A percentile compares a stretch with the other conserved stretches of the same genome.
Evolutionary conservation across 148 eudicot species (phyloP).

Genomic region (Vaccinium darrowii): DNA sequence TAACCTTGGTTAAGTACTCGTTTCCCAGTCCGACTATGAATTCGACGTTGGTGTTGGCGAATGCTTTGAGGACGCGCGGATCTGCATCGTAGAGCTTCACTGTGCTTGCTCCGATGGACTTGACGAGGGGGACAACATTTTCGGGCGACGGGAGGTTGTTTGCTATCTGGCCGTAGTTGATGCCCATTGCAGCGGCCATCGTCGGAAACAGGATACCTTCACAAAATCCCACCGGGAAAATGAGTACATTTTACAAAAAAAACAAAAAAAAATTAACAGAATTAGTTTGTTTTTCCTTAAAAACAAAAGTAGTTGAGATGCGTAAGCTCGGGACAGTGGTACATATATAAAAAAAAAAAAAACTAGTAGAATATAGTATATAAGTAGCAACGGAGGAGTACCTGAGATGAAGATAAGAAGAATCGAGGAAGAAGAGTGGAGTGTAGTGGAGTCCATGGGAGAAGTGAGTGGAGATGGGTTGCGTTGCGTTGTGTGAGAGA

Average conservation of each 20-base stretch:
- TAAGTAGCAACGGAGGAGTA: not conserved
- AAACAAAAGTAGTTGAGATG: too few species aligned
- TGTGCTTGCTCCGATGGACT: conserved; percentile 54
- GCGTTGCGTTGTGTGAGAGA: not conserved
- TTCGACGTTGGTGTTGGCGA: conserved; percentile 72
- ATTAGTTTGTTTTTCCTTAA: too few species aligned
- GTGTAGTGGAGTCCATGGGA: not conserved
- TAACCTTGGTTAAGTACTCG: conserved; percentile 47
- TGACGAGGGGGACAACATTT: conserved; percentile 61
- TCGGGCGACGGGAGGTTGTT: conserved; percentile 74
- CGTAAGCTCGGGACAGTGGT: too few species aligned
- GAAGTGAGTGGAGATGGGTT: not conserved
- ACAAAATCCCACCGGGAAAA: not conserved
- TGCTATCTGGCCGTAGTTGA: conserved; percentile 90
- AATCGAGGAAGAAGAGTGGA: not conserved
- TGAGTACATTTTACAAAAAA: not conserved
- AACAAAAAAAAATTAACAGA: not conserved
- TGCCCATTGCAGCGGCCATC: conserved; percentile 44
- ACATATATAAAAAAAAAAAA: too few species aligned
- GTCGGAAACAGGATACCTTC: conserved; percentile 21
- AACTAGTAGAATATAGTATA: not conserved
- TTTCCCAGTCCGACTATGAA: conserved; percentile 63
- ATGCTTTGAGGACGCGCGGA: conserved; percentile 70
- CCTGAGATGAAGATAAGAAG: conserved; percentile 14
- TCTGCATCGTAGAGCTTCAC: conserved; percentile 92